Evolutionary conservation across 2,329 filamentous ascomycete species (phyloP).

Genomic region (Myriangium duriaei): DNA sequence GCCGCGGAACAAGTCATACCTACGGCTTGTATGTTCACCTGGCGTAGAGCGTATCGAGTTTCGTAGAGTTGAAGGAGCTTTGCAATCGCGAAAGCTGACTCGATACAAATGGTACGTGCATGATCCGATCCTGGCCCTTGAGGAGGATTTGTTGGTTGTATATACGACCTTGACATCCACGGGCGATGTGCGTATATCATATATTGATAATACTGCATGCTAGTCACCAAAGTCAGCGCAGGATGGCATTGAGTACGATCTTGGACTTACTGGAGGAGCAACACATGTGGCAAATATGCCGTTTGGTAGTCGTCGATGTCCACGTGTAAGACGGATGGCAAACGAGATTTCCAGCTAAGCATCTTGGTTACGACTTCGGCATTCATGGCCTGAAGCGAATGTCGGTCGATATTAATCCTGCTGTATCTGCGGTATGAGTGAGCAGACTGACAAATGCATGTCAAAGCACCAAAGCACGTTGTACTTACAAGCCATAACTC

Average conservation of each 20-base stretch:
- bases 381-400: not conserved
- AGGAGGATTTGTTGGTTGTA: constrained; percentile 5
- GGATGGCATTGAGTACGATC: not conserved
- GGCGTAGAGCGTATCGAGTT: not conserved
- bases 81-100: constrained; percentile 4
- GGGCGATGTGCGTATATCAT: constrained; percentile 8
- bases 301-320: not conserved
- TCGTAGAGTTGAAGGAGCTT: constrained; percentile 4
- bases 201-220: constrained; percentile 8
- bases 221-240: not conserved
- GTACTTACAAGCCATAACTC: not conserved
- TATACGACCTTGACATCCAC: constrained; percentile 4
- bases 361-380: not conserved
- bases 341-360: not conserved
- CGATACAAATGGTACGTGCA: constrained; percentile 4
- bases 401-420: not conserved
- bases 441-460: not conserved
- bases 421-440: not conserved
- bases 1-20: constrained; percentile 4
- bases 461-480: too few species aligned
- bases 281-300: not conserved
- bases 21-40: constrained; percentile 1
- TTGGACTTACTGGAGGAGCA: constrained; percentile 3
- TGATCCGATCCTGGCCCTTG: constrained; percentile 2
- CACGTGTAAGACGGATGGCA: not conserved